These are phyloP conservation scores for Pilobolus umbonatus DNA, from an alignment of 192 early-diverging fungal genomes.

Conservation along the genomic window DNA sequence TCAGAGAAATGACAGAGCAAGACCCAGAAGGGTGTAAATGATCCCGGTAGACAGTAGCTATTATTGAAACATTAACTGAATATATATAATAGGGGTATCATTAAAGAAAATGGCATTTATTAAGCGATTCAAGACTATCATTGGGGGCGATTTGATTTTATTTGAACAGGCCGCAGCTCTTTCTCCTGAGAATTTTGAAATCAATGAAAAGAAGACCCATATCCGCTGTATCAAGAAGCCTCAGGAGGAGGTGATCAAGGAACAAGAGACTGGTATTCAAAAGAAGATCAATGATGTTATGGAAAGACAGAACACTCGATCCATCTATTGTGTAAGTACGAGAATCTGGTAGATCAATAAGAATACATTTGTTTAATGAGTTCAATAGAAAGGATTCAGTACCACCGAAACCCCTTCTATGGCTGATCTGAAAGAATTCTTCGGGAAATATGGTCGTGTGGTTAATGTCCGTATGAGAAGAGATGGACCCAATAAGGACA, in stretches of 20 bases:
- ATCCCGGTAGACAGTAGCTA: background rate
- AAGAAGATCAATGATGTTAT: slow-evolving; percentile 1
- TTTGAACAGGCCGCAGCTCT: slow-evolving; percentile 9
- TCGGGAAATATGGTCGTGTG: slow-evolving; percentile 20
- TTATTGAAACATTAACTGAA: background rate
- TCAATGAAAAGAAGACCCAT: slow-evolving; percentile 23
- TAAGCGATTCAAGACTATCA: slow-evolving; percentile 29
- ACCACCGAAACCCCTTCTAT: slow-evolving; percentile 2
- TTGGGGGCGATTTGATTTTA: slow-evolving; percentile 15
- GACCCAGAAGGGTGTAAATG: slow-evolving; percentile 31
- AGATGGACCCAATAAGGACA: background rate
- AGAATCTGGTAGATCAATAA: background rate
- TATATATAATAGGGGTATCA: slow-evolving; percentile 25
- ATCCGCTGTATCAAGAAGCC: slow-evolving; percentile 7
- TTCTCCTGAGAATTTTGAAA: slow-evolving; percentile 17
- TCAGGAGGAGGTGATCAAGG: background rate
- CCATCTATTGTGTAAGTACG: slow-evolving; percentile 29
- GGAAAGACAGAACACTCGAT: slow-evolving; percentile 10
- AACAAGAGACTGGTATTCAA: background rate
- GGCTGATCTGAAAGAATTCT: slow-evolving; percentile 13
- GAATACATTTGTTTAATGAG: background rate
- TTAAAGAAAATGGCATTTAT: slow-evolving; percentile 25
- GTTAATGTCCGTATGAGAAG: slow-evolving; percentile 3
- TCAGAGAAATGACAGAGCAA: slow-evolving; percentile 25
- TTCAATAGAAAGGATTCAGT: slow-evolving; percentile 31